These are phyloP conservation scores for Sclerospora graminicola DNA, from an alignment of 352 stramenopile genomes.

Conservation along the genomic window DNA sequence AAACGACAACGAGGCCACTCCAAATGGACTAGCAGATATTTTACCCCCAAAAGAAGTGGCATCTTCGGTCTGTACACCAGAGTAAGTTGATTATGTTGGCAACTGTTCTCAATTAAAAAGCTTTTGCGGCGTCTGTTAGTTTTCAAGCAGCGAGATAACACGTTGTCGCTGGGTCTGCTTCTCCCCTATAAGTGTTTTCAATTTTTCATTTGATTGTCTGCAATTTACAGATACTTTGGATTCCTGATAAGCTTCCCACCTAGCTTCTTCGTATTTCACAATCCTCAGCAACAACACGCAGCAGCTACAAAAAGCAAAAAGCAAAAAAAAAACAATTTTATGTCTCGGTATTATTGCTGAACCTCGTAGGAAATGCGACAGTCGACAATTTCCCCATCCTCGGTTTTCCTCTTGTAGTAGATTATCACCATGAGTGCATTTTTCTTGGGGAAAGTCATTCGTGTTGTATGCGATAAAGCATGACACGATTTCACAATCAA, in stretches of 20 bases:
- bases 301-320: constrained; percentile 18
- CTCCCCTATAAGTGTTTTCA: constrained; percentile 30
- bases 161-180: constrained; percentile 43
- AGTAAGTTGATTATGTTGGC: constrained; percentile 7
- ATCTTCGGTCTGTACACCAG: constrained; percentile 7
- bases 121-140: constrained; percentile 35
- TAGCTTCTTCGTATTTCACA: constrained; percentile 50
- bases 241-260: constrained; percentile 52
- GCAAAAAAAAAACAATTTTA: not conserved
- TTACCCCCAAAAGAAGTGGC: constrained; percentile 14
- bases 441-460: constrained; percentile 86
- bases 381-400: constrained; percentile 24
- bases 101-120: constrained; percentile 45
- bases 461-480: constrained; percentile 48
- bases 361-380: too few relatives aligned
- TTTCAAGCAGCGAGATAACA: constrained; percentile 36
- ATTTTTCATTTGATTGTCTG: constrained; percentile 25
- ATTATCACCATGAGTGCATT: constrained; percentile 81
- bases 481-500: constrained; percentile 75
- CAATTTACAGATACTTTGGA: constrained; percentile 34
- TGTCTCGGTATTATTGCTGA: not conserved
- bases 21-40: constrained; percentile 9
- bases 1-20: constrained; percentile 7
- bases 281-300: constrained; percentile 47
- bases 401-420: constrained; percentile 75